These are phyloP conservation scores for Wickerhamiella kazuoi DNA, from an alignment of 805 yeast genomes.

Conservation along the genomic window DNA sequence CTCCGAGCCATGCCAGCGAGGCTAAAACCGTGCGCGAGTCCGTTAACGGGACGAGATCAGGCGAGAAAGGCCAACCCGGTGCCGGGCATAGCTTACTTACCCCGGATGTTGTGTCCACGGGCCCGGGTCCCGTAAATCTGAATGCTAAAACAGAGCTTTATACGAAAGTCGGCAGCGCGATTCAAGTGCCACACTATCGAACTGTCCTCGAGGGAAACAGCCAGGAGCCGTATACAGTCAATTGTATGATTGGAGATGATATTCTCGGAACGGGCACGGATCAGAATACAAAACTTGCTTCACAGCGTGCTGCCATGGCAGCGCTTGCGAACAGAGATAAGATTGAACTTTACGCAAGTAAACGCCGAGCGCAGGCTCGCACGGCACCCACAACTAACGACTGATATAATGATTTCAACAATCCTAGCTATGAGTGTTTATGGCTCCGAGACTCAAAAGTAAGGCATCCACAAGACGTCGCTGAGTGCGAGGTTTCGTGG, in stretches of 20 bases:
- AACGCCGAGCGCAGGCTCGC: neutral
- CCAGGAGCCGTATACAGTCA: slow-evolving; percentile 36
- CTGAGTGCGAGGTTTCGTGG: slow-evolving; percentile 85
- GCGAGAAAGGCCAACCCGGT: too few relatives aligned
- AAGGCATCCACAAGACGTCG: slow-evolving; percentile 92
- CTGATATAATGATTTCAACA: too few relatives aligned
- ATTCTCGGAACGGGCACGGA: slow-evolving; percentile 59
- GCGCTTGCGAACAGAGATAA: slow-evolving; percentile 43
- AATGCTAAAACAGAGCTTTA: slow-evolving; percentile 68
- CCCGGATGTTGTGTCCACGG: neutral
- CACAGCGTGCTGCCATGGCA: slow-evolving; percentile 66
- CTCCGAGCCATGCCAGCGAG: too few relatives aligned
- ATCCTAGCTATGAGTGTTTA: too few relatives aligned
- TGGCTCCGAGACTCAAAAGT: slow-evolving; percentile 45
- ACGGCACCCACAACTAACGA: neutral
- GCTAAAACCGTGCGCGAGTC: too few relatives aligned
- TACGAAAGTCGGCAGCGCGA: slow-evolving; percentile 52
- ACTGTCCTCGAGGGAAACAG: slow-evolving; percentile 29
- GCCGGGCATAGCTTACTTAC: neutral
- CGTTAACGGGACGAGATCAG: too few relatives aligned
- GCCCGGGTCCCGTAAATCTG: slow-evolving; percentile 23
- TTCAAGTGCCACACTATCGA: slow-evolving; percentile 41
- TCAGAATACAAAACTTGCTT: slow-evolving; percentile 55
- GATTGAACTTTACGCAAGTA: slow-evolving; percentile 44
- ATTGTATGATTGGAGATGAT: slow-evolving; percentile 47